Evolutionary conservation across 2,329 filamentous ascomycete species (phyloP).

Genomic region (Diaporthe ampelina): DNA sequence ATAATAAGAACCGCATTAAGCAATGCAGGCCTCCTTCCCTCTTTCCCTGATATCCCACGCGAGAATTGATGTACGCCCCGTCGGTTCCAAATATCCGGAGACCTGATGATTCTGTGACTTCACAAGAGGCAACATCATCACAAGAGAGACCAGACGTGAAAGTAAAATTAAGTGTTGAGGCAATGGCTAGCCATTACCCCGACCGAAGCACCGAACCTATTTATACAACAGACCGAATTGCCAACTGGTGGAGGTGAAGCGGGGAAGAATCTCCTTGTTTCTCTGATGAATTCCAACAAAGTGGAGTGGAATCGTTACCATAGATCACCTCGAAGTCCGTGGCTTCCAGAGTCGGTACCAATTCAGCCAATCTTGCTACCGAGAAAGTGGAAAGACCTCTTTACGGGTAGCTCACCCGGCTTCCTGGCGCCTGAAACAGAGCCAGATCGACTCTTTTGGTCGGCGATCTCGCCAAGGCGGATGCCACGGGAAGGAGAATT

Average conservation of each 20-base stretch:
- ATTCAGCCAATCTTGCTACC: background rate
- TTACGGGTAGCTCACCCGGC: background rate
- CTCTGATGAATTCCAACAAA: background rate
- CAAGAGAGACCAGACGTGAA: no score
- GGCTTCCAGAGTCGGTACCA: background rate
- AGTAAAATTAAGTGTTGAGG: no score
- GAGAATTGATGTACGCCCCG: no score
- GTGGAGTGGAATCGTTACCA: background rate
- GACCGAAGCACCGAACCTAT: background rate
- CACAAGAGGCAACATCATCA: no score
- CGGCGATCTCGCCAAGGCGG: background rate
- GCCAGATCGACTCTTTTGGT: background rate
- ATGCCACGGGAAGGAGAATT: background rate
- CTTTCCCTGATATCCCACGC: no score
- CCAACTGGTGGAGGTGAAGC: no score
- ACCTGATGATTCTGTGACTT: no score
- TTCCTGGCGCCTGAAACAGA: background rate
- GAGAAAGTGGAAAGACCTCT: constrained; percentile 29
- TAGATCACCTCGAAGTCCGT: background rate
- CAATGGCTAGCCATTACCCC: no score
- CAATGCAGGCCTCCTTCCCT: no score
- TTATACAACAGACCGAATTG: background rate
- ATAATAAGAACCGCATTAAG: no score
- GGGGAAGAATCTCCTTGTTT: background rate
- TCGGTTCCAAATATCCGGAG: no score